Conservation (phyloP, 208 protist genomes). For the Leishmania tropica region DNA sequence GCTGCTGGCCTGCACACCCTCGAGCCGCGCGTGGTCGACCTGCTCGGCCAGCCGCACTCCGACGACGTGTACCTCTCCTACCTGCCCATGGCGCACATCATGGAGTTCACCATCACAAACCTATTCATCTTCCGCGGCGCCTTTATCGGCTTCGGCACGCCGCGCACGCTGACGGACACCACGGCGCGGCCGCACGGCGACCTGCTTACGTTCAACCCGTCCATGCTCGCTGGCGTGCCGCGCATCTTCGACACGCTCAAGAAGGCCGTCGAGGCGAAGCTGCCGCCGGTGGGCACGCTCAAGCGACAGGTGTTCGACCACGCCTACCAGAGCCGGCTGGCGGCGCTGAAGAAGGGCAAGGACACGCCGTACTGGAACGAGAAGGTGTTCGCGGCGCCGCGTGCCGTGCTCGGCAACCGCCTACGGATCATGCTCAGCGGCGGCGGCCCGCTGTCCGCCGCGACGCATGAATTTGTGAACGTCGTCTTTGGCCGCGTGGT, state of each 20-base stretch:
- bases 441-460: constrained; percentile 73
- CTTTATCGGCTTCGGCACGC: constrained; percentile 72
- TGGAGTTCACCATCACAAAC: constrained; percentile 85
- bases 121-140: constrained; percentile 74
- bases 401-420: constrained; percentile 61
- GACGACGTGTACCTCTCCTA: constrained; percentile 86
- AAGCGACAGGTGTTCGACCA: constrained; percentile 76
- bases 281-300: constrained; percentile 68
- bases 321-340: constrained; percentile 63
- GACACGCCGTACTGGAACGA: constrained; percentile 89
- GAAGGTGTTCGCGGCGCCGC: constrained; percentile 71
- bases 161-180: constrained; percentile 78
- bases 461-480: constrained; percentile 87
- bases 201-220: constrained; percentile 77
- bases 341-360: constrained; percentile 67
- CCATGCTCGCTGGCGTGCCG: constrained; percentile 82
- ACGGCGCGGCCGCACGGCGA: constrained; percentile 84
- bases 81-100: constrained; percentile 93
- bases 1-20: constrained; percentile 47
- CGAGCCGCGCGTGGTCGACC: constrained; percentile 35
- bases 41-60: constrained; percentile 3
- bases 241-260: constrained; percentile 89
- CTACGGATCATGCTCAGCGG: constrained; percentile 77
- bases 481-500: constrained; percentile 65
- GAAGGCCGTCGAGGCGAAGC: constrained; percentile 72